Evolutionary conservation across 495 filamentous ascomycete species (phyloP).

Genomic region (Penicillium salamii): DNA sequence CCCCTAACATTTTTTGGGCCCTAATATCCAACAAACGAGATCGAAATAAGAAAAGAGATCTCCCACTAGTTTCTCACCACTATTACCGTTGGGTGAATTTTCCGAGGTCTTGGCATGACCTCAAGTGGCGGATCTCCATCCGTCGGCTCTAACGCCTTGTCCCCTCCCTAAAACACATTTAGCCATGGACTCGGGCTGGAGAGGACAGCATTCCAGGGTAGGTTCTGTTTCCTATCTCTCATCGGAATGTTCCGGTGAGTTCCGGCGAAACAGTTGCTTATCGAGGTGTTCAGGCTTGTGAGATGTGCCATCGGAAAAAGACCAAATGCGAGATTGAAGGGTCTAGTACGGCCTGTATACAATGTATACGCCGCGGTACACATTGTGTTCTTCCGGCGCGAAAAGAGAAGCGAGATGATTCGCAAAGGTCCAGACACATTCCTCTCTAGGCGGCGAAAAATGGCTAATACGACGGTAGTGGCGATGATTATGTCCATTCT

Average conservation of each 20-base stretch:
- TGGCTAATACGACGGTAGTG: slow-evolving; percentile 22
- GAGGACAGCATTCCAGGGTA: not conserved
- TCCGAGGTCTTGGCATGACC: slow-evolving; percentile 7
- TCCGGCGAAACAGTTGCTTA: slow-evolving; percentile 7
- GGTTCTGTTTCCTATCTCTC: not conserved
- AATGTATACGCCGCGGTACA: slow-evolving; percentile 91
- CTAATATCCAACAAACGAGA: not conserved
- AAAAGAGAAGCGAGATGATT: slow-evolving; percentile 84
- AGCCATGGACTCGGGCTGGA: not conserved
- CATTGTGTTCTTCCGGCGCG: slow-evolving; percentile 87
- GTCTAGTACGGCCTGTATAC: slow-evolving; percentile 65
- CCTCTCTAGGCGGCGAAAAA: not conserved
- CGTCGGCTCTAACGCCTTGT: not conserved
- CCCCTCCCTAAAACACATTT: not conserved
- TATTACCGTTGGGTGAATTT: not conserved
- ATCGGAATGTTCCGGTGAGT: not conserved
- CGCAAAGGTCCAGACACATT: slow-evolving; percentile 64
- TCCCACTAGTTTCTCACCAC: not conserved
- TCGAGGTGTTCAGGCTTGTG: slow-evolving; percentile 65
- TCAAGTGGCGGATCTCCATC: not conserved
- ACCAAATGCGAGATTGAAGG: slow-evolving; percentile 94
- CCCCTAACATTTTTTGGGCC: not conserved
- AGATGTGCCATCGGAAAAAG: slow-evolving; percentile 96
- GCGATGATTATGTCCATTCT: slow-evolving; percentile 88
- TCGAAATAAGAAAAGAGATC: not conserved